These are phyloP conservation scores for Cryphonectria parasitica DNA, from an alignment of 2,329 filamentous ascomycete species.

Conservation along the genomic window DNA sequence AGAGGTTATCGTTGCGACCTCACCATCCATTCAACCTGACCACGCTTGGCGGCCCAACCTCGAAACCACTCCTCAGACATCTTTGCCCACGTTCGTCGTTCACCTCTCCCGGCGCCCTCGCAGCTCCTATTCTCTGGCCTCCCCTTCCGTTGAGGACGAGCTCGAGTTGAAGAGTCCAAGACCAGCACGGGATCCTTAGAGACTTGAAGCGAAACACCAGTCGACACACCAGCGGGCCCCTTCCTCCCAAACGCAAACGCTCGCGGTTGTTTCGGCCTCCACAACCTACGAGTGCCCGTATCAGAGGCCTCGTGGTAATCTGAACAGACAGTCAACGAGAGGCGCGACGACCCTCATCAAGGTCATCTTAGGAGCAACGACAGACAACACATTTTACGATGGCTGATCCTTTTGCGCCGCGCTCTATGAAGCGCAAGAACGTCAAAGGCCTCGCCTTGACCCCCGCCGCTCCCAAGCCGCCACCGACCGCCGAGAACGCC, in stretches of 20 bases:
- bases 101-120: not conserved
- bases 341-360: not conserved
- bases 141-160: not conserved
- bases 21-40: slow-evolving; percentile 13
- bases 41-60: slow-evolving; percentile 17
- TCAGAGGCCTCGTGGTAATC: slow-evolving; percentile 10
- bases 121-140: not conserved
- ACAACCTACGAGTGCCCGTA: slow-evolving; percentile 11
- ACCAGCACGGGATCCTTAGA: not conserved
- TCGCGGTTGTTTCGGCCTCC: slow-evolving; percentile 16
- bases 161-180: not conserved
- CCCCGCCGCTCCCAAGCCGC: slow-evolving; percentile 72
- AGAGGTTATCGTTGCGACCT: slow-evolving; percentile 18
- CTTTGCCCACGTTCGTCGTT: not conserved
- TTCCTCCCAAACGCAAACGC: slow-evolving; percentile 14
- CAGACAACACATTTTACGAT: slow-evolving; percentile 46
- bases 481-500: slow-evolving; percentile 73
- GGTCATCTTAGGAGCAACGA: not conserved
- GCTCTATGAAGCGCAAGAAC: slow-evolving; percentile 98
- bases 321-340: not conserved
- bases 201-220: not conserved
- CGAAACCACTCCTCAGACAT: not conserved
- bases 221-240: slow-evolving; percentile 17
- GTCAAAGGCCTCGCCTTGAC: slow-evolving; percentile 92
- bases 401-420: slow-evolving; percentile 66